Conservation (phyloP, 257 asterid species). For the Penstemon newberryi region DNA sequence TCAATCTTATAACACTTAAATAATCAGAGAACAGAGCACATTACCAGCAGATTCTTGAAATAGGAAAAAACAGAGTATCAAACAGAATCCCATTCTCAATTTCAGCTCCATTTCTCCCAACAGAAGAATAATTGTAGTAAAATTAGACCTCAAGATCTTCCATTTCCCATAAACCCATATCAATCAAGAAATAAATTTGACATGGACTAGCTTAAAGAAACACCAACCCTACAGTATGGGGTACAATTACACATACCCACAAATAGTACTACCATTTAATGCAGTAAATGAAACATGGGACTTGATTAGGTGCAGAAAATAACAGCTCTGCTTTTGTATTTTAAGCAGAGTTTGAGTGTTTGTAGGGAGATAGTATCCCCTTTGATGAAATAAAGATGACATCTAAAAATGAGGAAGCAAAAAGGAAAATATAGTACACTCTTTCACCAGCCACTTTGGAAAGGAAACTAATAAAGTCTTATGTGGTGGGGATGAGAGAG, state of each 20-base stretch:
- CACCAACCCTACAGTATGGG: slow-evolving; percentile 27
- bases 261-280: slow-evolving; percentile 25
- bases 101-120: slow-evolving; percentile 50
- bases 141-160: slow-evolving; percentile 37
- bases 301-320: slow-evolving; percentile 30
- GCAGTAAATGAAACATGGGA: slow-evolving; percentile 17
- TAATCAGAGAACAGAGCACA: slow-evolving; percentile 25
- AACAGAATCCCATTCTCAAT: slow-evolving; percentile 34
- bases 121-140: slow-evolving; percentile 20
- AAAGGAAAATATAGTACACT: slow-evolving; percentile 26
- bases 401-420: slow-evolving; percentile 39
- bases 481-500: slow-evolving; percentile 41
- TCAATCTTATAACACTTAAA: slow-evolving; percentile 5
- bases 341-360: slow-evolving; percentile 32
- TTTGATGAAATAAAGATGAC: slow-evolving; percentile 27
- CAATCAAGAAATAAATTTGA: slow-evolving; percentile 31
- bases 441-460: slow-evolving; percentile 38
- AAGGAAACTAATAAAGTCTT: slow-evolving; percentile 31
- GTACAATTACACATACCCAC: slow-evolving; percentile 38
- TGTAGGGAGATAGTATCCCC: slow-evolving; percentile 39
- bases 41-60: slow-evolving; percentile 77
- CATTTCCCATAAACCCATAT: slow-evolving; percentile 32
- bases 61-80: slow-evolving; percentile 38
- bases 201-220: slow-evolving; percentile 39
- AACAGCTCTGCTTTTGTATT: slow-evolving; percentile 18